Conservation (phyloP, 305 asterid species). For the Fraxinus sp. region DNA sequence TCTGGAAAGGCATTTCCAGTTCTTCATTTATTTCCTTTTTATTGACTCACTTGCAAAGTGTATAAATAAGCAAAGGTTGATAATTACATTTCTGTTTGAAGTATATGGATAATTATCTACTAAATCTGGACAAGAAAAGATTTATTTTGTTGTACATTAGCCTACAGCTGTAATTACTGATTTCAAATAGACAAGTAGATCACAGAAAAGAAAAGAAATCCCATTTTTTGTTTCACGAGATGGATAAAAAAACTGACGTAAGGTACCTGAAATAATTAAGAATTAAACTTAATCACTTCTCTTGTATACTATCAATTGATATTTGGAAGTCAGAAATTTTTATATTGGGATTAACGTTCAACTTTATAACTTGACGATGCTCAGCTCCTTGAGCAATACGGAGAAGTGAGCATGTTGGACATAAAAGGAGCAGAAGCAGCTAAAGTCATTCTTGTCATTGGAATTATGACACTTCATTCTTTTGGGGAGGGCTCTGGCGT, state of each 20-base stretch:
- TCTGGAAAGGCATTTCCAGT: not conserved
- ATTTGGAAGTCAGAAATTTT: not conserved
- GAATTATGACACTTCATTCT: conserved; percentile 98
- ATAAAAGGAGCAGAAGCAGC: conserved; percentile 98
- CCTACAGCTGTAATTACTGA: not conserved
- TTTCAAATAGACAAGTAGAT: too few relatives aligned
- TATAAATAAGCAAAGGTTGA: not conserved
- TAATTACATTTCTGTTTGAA: not conserved
- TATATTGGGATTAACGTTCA: not conserved
- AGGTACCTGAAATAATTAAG: not conserved
- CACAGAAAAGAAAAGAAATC: too few relatives aligned
- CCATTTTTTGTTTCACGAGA: too few relatives aligned
- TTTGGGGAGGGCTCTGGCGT: conserved; percentile 99
- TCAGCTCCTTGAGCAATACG: conserved; percentile 90
- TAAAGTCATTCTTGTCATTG: conserved; percentile 88
- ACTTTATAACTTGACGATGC: not conserved
- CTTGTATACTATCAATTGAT: not conserved
- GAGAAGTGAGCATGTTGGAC: conserved; percentile 98
- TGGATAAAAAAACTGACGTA: too few relatives aligned
- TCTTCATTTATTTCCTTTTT: not conserved
- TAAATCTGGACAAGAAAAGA: not conserved
- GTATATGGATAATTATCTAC: not conserved
- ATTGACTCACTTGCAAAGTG: not conserved
- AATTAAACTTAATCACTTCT: not conserved
- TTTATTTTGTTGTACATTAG: not conserved